Conservation (phyloP, 805 yeast species). For the Wickerhamiella australiensis region DNA sequence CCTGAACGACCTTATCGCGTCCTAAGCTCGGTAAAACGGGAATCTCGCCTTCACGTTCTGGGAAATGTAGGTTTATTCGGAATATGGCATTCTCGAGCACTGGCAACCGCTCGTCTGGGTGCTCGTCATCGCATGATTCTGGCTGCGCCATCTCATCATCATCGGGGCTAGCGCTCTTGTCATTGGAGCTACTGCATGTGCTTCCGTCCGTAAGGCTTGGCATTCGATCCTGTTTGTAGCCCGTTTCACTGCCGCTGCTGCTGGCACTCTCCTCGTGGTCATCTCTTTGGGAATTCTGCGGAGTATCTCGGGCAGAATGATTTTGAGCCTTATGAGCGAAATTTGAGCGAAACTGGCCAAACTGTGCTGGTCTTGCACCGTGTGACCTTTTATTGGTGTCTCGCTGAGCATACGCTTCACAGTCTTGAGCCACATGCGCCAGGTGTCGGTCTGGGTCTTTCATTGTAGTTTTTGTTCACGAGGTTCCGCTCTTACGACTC, state of each 20-base stretch:
- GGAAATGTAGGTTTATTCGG: slow-evolving; percentile 2
- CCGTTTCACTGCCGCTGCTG: background rate
- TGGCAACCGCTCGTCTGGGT: slow-evolving; percentile 3
- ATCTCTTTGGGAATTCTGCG: background rate
- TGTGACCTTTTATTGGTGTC: background rate
- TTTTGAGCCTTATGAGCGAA: background rate
- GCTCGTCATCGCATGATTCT: background rate
- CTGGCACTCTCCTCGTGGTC: background rate
- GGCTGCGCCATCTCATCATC: background rate
- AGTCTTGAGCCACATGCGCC: background rate
- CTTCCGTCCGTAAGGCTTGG: background rate
- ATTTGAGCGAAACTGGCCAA: background rate
- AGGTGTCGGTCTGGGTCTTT: no score
- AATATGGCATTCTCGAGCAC: background rate
- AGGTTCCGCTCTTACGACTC: background rate
- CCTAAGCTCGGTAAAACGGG: background rate
- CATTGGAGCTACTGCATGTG: slow-evolving; percentile 1
- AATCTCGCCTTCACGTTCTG: background rate
- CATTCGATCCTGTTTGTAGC: background rate
- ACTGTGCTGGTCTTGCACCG: background rate
- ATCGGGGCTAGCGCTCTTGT: slow-evolving; percentile 8
- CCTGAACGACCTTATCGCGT: background rate
- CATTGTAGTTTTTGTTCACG: background rate
- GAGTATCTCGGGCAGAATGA: background rate
- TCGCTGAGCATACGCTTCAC: background rate